Evolutionary conservation across 108 stramenopile species (phyloP).

Genomic region (Cyclotella sp.): DNA sequence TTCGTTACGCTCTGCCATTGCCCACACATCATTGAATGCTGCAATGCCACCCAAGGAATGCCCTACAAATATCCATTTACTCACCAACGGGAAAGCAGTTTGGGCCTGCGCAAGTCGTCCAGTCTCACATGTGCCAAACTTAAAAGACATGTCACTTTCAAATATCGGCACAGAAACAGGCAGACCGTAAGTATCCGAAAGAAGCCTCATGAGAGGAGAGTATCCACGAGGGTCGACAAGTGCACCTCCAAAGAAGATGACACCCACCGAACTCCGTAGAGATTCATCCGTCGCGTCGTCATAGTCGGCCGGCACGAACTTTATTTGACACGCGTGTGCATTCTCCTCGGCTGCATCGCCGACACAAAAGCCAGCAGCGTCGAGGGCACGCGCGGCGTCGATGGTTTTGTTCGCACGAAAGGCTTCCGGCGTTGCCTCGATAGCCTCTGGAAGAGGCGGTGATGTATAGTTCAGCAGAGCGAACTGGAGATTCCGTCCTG

Average conservation of each 20-base stretch:
- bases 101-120: conserved; percentile 30
- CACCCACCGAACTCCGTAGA: conserved; percentile 9
- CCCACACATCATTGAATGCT: conserved; percentile 28
- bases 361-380: conserved; percentile 22
- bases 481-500: conserved; percentile 14
- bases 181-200: conserved; percentile 23
- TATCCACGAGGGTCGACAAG: conserved; percentile 52
- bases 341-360: conserved; percentile 16
- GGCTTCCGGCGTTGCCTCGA: conserved; percentile 33
- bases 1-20: conserved; percentile 6
- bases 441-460: conserved; percentile 29
- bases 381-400: conserved; percentile 21
- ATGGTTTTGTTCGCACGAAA: conserved; percentile 34
- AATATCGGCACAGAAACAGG: conserved; percentile 43
- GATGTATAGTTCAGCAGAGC: conserved; percentile 35
- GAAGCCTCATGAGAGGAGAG: conserved; percentile 16
- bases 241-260: conserved; percentile 41
- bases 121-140: conserved; percentile 18
- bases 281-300: background rate
- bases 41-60: conserved; percentile 51
- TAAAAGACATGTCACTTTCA: conserved; percentile 29
- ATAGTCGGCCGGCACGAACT: conserved; percentile 7
- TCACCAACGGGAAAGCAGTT: conserved; percentile 25
- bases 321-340: conserved; percentile 28
- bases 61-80: conserved; percentile 44